phyloP scores from a whole-genome alignment of 768 basidiomycete species.

The Polyporus arcularius region DNA sequence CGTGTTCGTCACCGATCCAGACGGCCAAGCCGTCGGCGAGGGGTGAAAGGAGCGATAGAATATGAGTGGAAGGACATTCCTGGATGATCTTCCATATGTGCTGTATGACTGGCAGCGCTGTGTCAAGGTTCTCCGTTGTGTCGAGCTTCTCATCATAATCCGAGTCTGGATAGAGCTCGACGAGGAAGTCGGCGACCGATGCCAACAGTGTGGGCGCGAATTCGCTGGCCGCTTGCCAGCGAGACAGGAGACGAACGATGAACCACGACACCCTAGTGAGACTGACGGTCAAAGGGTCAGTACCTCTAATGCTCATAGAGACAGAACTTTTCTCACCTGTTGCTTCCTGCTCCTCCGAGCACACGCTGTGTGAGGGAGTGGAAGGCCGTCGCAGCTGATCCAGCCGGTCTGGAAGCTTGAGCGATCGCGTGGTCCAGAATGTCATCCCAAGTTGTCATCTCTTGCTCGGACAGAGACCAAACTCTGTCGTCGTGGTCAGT shows the following conservation, averaged over 20 bases:
- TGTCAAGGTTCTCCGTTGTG: not conserved
- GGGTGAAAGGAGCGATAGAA: constrained; percentile 22
- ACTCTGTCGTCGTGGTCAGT: constrained; percentile 33
- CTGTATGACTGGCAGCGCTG: not conserved
- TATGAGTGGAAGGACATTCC: not conserved
- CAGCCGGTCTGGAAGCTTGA: constrained; percentile 23
- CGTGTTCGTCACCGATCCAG: constrained; percentile 55
- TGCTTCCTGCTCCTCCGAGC: not conserved
- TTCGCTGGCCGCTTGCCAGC: too few species aligned
- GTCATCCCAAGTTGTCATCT: constrained; percentile 44
- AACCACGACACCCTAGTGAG: too few species aligned
- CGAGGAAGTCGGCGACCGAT: too few species aligned
- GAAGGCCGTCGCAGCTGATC: constrained; percentile 12
- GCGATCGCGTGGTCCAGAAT: constrained; percentile 37
- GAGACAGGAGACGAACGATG: too few species aligned
- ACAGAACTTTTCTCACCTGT: not conserved
- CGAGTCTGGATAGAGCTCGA: too few species aligned
- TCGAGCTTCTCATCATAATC: not conserved
- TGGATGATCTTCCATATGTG: not conserved
- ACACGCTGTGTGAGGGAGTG: constrained; percentile 1
- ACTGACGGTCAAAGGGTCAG: too few species aligned
- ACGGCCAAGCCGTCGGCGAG: constrained; percentile 42
- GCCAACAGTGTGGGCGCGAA: too few species aligned
- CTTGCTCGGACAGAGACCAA: constrained; percentile 46
- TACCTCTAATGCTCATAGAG: too few species aligned